Evolutionary conservation across 768 basidiomycete species (phyloP).

Genomic region (Serendipita vermifera): DNA sequence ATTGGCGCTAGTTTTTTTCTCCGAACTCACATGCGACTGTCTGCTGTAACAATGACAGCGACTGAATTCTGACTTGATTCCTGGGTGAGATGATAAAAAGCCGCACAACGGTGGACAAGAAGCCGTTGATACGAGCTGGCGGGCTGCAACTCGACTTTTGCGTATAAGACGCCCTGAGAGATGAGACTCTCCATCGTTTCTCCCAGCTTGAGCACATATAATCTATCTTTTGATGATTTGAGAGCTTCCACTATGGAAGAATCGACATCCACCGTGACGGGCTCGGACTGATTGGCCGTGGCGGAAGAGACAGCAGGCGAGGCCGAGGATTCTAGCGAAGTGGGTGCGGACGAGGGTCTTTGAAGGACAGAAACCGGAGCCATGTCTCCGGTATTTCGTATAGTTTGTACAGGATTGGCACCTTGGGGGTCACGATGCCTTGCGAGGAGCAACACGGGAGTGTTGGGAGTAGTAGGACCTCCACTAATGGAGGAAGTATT

Average conservation of each 20-base stretch:
- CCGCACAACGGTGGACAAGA: conserved; percentile 73
- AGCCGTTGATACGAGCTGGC: conserved; percentile 72
- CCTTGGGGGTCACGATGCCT: neutral
- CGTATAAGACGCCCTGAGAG: conserved; percentile 9
- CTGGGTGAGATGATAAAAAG: conserved; percentile 62
- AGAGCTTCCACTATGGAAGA: conserved; percentile 75
- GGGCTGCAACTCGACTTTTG: conserved; percentile 52
- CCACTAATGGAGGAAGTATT: neutral
- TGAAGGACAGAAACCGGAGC: neutral
- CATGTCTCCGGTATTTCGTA: neutral
- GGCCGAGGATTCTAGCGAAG: neutral
- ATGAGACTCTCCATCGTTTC: conserved; percentile 75
- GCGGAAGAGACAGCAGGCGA: neutral
- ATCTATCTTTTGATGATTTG: conserved; percentile 63
- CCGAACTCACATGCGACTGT: conserved; percentile 60
- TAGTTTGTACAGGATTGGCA: neutral
- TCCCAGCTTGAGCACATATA: conserved; percentile 80
- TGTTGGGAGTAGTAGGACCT: neutral
- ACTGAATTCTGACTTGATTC: conserved; percentile 66
- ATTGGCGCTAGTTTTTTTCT: conserved; percentile 6
- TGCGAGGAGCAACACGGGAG: neutral
- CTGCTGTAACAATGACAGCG: conserved; percentile 39
- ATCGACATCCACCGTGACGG: conserved; percentile 45
- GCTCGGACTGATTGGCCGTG: neutral
- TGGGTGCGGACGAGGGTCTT: conserved; percentile 6